phyloP scores from a whole-genome alignment of 495 filamentous ascomycete species.

The Acidiella bohemica region DNA sequence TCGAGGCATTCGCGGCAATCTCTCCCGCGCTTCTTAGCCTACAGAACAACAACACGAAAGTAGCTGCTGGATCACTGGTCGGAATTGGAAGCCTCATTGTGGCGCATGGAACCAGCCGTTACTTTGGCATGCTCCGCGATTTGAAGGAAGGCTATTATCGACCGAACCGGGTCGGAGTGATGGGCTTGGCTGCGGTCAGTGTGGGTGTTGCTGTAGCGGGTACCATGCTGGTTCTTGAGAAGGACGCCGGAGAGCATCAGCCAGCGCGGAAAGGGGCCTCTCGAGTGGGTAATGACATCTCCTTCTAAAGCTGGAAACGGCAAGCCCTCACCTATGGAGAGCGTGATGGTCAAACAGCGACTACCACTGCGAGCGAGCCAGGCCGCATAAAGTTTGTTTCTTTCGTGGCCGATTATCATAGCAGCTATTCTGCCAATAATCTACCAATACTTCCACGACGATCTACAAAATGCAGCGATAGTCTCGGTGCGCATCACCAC shows the following conservation, averaged over 20 bases:
- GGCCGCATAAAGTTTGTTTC: no score
- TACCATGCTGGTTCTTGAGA: constrained; percentile 14
- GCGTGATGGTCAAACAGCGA: no score
- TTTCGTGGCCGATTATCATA: no score
- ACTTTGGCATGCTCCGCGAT: constrained; percentile 20
- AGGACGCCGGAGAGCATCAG: no score
- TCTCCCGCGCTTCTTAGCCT: constrained; percentile 13
- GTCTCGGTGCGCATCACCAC: not conserved
- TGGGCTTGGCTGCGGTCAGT: constrained; percentile 3
- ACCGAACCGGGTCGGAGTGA: constrained; percentile 16
- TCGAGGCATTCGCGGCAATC: constrained; percentile 17
- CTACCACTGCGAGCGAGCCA: no score
- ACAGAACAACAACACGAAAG: constrained; percentile 10
- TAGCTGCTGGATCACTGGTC: constrained; percentile 13
- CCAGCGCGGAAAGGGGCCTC: no score
- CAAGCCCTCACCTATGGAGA: no score
- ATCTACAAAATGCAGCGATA: not conserved
- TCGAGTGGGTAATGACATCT: no score
- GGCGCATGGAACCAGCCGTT: constrained; percentile 22
- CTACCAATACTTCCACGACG: no score
- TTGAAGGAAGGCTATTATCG: constrained; percentile 21
- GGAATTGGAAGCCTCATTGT: constrained; percentile 19
- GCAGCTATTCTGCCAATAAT: no score
- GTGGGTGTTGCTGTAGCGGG: constrained; percentile 16
- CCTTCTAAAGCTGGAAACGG: no score